A percentile compares a stretch with the other conserved stretches of the same genome.
phyloP scores from a whole-genome alignment of 1,284 basidiomycete genomes.

The Heterobasidion parviporum region DNA sequence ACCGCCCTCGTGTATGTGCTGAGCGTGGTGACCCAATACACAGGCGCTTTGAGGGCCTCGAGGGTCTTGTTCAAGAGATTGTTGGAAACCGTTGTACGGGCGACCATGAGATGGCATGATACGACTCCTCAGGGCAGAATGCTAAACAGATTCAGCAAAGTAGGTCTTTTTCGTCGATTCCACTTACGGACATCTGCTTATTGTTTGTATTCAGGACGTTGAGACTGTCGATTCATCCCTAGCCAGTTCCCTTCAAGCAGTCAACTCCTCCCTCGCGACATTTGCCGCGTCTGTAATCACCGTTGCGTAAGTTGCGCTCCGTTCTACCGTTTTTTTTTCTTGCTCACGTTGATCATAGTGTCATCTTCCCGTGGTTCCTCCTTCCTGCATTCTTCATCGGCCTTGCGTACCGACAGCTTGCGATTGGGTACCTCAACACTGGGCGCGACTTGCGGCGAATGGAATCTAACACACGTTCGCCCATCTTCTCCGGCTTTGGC shows the following conservation, averaged over 20 bases:
- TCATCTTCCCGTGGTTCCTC: constrained; percentile 68
- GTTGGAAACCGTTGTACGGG: constrained; percentile 50
- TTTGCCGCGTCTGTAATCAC: constrained; percentile 65
- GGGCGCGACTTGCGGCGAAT: constrained; percentile 73
- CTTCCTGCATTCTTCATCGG: constrained; percentile 64
- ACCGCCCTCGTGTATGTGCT: constrained; percentile 37
- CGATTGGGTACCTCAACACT: constrained; percentile 69
- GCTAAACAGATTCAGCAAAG: constrained; percentile 62
- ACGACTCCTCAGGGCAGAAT: constrained; percentile 45
- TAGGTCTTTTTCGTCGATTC: constrained; percentile 11
- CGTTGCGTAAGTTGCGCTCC: constrained; percentile 35
- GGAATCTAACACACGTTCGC: constrained; percentile 67
- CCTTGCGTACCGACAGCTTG: constrained; percentile 51
- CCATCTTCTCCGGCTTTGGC: constrained; percentile 71
- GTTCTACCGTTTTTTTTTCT: constrained; percentile 1
- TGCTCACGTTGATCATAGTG: constrained; percentile 23
- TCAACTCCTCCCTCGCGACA: constrained; percentile 65
- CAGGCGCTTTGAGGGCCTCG: constrained; percentile 54
- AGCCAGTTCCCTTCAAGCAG: constrained; percentile 61
- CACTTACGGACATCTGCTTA: background rate
- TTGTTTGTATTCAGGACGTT: constrained; percentile 42
- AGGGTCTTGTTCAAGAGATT: constrained; percentile 49
- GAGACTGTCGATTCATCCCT: constrained; percentile 72
- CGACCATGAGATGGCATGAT: constrained; percentile 50
- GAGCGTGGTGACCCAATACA: constrained; percentile 46